Evolutionary conservation across 176 grass and related monocot species (phyloP), one percentile per base, ranked within the genome.

Genomic region (Chrysopogon serrulatus): DNA sequence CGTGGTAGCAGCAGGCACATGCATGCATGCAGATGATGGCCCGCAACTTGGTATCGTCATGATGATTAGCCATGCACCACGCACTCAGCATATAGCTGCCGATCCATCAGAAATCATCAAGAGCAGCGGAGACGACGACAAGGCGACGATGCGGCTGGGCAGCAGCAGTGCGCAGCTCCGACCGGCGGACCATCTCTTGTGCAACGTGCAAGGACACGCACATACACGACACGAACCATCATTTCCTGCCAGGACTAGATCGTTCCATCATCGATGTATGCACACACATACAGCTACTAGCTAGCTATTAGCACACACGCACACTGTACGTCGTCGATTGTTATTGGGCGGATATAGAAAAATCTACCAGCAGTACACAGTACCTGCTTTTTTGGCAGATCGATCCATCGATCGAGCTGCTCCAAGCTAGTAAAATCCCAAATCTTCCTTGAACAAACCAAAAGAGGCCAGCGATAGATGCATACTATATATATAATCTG

Each of bases 371-470:
- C 53, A 24, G 39, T 40, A 40, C 39, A 61, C 74, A 64, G 65
- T 88, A 83, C 80, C n/a, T 16, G 32, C 80, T 69, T 15, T 24
- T 15, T 24, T 54, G 23, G 7, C 81, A 79, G 81, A 79, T 80
- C 23, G 54, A 10, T n/a, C 51, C 3, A 56, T 56, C 49, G 12
- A 19, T 4, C 0, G n/a, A n/a, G n/a, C n/a, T n/a, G n/a, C n/a
- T n/a, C n/a, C n/a, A n/a, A n/a, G 2, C 34, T 31, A 47, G 68
- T 74, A 37, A 84, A 84, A 45, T 27, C 68, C 35, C 37, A 59
- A 65, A 89, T 89, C 87, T 80, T 89, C 56, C 76, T 84, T 67
- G 76, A 89, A 79, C 1, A 73, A 42, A 17, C n/a, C 49, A 32
- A 28, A 79, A 65, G 4, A 11, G 6, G 30, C 23, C 49, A 13